Base-by-base conservation (phyloP, 768 basidiomycete species). In the Russula sp. region DNA sequence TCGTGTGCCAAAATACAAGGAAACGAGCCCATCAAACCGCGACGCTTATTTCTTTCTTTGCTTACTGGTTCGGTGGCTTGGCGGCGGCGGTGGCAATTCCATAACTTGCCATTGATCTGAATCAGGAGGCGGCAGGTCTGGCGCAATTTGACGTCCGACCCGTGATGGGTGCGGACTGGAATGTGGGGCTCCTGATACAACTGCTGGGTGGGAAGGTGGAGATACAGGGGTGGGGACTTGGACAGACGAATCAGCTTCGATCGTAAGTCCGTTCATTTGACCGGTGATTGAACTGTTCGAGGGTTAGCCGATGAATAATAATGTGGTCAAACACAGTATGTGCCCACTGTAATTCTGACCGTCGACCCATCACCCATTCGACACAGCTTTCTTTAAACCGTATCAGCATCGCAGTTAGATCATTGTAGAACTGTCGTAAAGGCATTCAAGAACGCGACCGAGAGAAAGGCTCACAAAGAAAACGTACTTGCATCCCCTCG, bases 361-460 rank as follows among this genome's bases (percentile, higher is more conserved):
- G 82, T 47, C 95, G 79, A 18, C 79, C 76, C 49, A 82, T 80
- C 53, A 84, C 85, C 89, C 92, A 97, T 4, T 79, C 78, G 68
- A 82, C 83, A 71, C 91, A 94, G 2, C 79, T 79, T 57, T 88
- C 87, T 71, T 85, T 88, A 77, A 93, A 91, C 64, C 86, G 82
- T 6, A 79, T 75, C 1, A 96, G 73, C 50, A 95, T 83, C 11
- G 78, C 82, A 3, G 84, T 80, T 59, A 98, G 81, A 69, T 91
- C 89, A 65, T 92, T 94, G 72, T 99, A 96, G 71, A 98, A 98
- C 89, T 94, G 65, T 13, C n/a, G 7, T 0, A 58, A 42, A 45
- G 40, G 10, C 13, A 11, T 52, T 32, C 55, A 55, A 52, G 42
- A 16, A 49, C 27, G 39, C 11, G 6, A 47, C 2, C 32, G 31